phyloP scores from a whole-genome alignment of 108 stramenopile species.

The Asterionellopsis glacialis region DNA sequence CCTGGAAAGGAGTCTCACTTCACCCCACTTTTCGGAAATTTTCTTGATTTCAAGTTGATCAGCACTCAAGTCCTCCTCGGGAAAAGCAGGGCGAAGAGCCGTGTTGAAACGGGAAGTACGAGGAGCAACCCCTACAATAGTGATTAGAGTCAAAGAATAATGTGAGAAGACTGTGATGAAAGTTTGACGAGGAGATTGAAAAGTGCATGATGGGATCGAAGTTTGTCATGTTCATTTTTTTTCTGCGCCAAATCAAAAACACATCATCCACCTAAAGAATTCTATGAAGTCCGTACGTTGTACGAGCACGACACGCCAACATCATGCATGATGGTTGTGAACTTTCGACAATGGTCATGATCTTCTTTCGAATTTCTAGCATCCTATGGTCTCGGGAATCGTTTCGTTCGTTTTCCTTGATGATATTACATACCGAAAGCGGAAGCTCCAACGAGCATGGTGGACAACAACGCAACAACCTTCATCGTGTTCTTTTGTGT shows the following conservation, averaged over 20 bases:
- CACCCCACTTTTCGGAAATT: slow-evolving; percentile 57
- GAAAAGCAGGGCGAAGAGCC: slow-evolving; percentile 28
- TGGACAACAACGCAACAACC: slow-evolving; percentile 40
- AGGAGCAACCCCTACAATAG: slow-evolving; percentile 5
- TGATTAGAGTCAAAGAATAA: not conserved
- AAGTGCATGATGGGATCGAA: no score
- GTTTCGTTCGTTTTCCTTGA: no score
- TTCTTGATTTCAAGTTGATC: slow-evolving; percentile 30
- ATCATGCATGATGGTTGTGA: not conserved
- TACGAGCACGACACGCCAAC: not conserved
- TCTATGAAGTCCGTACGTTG: not conserved
- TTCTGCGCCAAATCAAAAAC: not conserved
- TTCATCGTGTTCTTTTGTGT: slow-evolving; percentile 44
- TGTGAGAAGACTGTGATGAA: no score
- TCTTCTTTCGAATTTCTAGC: no score
- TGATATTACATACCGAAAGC: slow-evolving; percentile 61
- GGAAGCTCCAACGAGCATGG: slow-evolving; percentile 48
- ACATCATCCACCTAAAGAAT: not conserved
- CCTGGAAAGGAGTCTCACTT: slow-evolving; percentile 44
- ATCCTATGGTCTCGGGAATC: no score
- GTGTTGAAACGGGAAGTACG: slow-evolving; percentile 16
- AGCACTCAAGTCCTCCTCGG: slow-evolving; percentile 38
- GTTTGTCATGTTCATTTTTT: no score
- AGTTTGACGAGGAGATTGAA: no score
- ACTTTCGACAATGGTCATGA: not conserved